A percentile compares a stretch with the other conserved stretches of the same genome.
Conservation (phyloP, 73 alveolate species). For the Paramecium sonneborni region DNA sequence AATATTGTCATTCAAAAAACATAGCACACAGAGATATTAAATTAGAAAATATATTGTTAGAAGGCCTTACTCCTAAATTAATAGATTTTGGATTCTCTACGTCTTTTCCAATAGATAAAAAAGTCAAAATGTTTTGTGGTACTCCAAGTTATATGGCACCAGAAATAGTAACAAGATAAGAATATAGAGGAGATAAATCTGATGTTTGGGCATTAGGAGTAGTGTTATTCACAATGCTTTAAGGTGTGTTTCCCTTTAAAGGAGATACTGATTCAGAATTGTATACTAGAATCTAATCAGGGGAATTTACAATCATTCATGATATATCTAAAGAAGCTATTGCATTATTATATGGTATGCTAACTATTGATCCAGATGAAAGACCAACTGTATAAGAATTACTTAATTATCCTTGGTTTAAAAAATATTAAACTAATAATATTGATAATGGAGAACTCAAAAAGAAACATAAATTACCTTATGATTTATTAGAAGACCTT, state of each 20-base stretch:
- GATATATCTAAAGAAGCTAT: constrained; percentile 56
- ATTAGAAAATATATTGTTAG: constrained; percentile 86
- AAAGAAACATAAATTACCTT: constrained; percentile 12
- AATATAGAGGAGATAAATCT: constrained; percentile 75
- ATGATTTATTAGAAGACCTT: constrained; percentile 31
- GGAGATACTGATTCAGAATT: constrained; percentile 75
- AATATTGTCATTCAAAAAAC: constrained; percentile 76
- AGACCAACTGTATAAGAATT: constrained; percentile 67
- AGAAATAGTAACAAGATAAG: constrained; percentile 76
- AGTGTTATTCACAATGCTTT: constrained; percentile 69
- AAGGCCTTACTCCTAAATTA: constrained; percentile 68
- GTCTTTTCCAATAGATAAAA: constrained; percentile 75
- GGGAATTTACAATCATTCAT: constrained; percentile 56
- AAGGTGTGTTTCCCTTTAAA: constrained; percentile 82
- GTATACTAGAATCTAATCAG: constrained; percentile 69
- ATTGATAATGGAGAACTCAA: not conserved
- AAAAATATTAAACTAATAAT: not conserved
- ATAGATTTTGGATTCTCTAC: constrained; percentile 87
- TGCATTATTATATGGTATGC: constrained; percentile 57
- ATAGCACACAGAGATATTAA: constrained; percentile 91
- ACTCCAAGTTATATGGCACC: constrained; percentile 92
- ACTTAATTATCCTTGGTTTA: constrained; percentile 51
- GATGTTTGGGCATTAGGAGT: constrained; percentile 91
- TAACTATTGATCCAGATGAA: constrained; percentile 64
- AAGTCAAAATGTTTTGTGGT: constrained; percentile 80